Conservation (phyloP, 1,139 yeast species). For the Yamadazyma blattariae region DNA sequence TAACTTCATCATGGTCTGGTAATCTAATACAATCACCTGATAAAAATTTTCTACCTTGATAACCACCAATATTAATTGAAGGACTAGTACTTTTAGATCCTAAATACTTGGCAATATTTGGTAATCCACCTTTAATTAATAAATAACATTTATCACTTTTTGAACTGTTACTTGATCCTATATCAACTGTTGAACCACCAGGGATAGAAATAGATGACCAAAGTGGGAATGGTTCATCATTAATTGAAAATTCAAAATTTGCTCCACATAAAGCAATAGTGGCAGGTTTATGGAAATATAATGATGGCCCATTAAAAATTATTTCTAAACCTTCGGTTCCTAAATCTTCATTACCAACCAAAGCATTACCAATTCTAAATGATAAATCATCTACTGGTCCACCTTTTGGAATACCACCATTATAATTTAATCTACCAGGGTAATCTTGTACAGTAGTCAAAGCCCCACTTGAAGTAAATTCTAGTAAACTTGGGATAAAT, state of each 20-base stretch:
- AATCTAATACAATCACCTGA: conserved; percentile 6
- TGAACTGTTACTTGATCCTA: neutral
- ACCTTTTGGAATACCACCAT: conserved; percentile 8
- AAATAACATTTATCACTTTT: conserved; percentile 5
- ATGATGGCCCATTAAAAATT: conserved; percentile 5
- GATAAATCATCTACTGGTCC: conserved; percentile 7
- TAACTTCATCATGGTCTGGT: neutral
- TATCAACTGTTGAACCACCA: conserved; percentile 3
- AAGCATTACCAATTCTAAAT: conserved; percentile 4
- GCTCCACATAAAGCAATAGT: conserved; percentile 6
- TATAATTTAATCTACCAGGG: conserved; percentile 6
- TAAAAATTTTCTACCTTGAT: conserved; percentile 7
- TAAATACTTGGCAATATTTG: conserved; percentile 5
- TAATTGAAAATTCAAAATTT: conserved; percentile 4
- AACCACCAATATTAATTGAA: conserved; percentile 6
- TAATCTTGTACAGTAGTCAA: conserved; percentile 8
- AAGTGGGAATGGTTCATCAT: conserved; percentile 4
- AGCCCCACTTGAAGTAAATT: conserved; percentile 5
- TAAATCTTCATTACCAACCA: conserved; percentile 6
- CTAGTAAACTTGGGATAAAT: conserved; percentile 5
- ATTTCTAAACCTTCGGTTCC: conserved; percentile 5
- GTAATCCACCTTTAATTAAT: conserved; percentile 6
- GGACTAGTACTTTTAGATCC: conserved; percentile 7
- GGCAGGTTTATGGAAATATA: conserved; percentile 5
- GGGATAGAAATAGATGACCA: conserved; percentile 5